Evolutionary conservation across 1,284 basidiomycete genomes (phyloP).

Genomic region (Coniophora puteana): DNA sequence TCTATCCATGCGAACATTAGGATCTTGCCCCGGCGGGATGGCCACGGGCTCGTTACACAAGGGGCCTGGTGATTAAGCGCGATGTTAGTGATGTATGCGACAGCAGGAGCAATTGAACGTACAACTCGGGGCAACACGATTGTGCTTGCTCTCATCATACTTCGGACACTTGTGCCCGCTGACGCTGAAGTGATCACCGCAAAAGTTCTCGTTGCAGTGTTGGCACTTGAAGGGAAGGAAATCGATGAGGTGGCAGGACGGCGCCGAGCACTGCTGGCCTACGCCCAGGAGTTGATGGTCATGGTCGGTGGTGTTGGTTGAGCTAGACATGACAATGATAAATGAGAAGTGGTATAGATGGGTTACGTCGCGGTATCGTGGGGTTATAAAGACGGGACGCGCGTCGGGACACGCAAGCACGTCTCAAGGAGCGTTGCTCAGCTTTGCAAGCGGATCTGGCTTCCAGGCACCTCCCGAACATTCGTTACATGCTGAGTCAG

Average conservation of each 20-base stretch:
- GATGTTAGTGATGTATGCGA: background rate
- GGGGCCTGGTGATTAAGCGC: slow-evolving; percentile 52
- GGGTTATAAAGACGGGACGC: slow-evolving; percentile 19
- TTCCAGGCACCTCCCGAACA: too few species aligned
- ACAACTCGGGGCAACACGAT: slow-evolving; percentile 75
- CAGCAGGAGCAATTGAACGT: slow-evolving; percentile 20
- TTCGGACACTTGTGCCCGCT: slow-evolving; percentile 60
- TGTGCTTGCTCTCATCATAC: slow-evolving; percentile 65
- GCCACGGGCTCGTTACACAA: slow-evolving; percentile 69
- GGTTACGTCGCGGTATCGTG: background rate
- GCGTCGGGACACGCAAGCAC: too few species aligned
- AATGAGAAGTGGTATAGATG: slow-evolving; percentile 3
- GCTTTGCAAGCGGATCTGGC: too few species aligned
- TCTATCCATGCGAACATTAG: slow-evolving; percentile 71
- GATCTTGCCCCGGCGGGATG: slow-evolving; percentile 68
- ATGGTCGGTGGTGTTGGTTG: slow-evolving; percentile 28
- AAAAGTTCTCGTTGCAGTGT: slow-evolving; percentile 64
- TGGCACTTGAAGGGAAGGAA: slow-evolving; percentile 82
- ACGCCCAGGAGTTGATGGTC: slow-evolving; percentile 56
- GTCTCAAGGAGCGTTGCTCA: too few species aligned
- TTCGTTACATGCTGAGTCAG: too few species aligned
- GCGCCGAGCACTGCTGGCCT: slow-evolving; percentile 67
- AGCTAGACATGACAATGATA: slow-evolving; percentile 3
- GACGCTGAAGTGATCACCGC: slow-evolving; percentile 72
- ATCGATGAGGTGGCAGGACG: slow-evolving; percentile 65